phyloP scores from a whole-genome alignment of 2,329 filamentous ascomycete species.

The Cercospora nicotianae region DNA sequence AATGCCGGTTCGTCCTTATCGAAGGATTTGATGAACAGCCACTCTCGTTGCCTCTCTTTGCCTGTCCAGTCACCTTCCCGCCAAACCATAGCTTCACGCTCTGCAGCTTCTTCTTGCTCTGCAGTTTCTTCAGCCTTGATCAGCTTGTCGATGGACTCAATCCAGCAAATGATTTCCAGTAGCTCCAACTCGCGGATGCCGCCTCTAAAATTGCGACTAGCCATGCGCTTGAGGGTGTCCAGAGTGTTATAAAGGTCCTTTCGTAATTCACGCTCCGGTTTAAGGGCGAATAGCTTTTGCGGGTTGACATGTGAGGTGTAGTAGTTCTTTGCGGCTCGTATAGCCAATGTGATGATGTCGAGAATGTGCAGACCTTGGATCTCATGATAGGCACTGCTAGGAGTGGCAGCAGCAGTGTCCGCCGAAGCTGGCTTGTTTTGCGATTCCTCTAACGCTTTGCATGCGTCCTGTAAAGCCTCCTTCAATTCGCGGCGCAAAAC shows the following conservation, averaged over 20 bases:
- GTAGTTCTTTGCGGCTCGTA: slow-evolving; percentile 91
- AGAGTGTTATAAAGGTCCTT: slow-evolving; percentile 81
- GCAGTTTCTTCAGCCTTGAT: slow-evolving; percentile 74
- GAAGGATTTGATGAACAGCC: slow-evolving; percentile 78
- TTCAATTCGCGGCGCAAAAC: slow-evolving; percentile 72
- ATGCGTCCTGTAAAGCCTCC: slow-evolving; percentile 67
- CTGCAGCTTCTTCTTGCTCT: slow-evolving; percentile 70
- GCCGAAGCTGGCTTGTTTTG: slow-evolving; percentile 31
- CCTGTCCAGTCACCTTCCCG: slow-evolving; percentile 71
- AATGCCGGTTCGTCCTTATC: slow-evolving; percentile 61
- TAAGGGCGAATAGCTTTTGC: slow-evolving; percentile 80
- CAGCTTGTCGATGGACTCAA: slow-evolving; percentile 73
- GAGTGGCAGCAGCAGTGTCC: slow-evolving; percentile 32
- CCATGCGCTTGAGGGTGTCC: slow-evolving; percentile 89
- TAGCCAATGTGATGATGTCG: slow-evolving; percentile 91
- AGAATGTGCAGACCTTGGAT: slow-evolving; percentile 89
- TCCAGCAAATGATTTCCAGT: slow-evolving; percentile 74
- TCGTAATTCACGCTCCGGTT: slow-evolving; percentile 80
- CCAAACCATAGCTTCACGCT: slow-evolving; percentile 76
- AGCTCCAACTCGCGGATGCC: slow-evolving; percentile 79
- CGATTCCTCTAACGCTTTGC: slow-evolving; percentile 65
- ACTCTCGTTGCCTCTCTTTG: slow-evolving; percentile 73
- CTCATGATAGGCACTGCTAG: slow-evolving; percentile 72
- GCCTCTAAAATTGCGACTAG: slow-evolving; percentile 78
- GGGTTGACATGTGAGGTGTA: slow-evolving; percentile 91